Percentiles rank a stretch among this genome's conserved stretches.
Evolutionary conservation across 1,284 basidiomycete species (phyloP).

Genomic region (Melampsora americana): DNA sequence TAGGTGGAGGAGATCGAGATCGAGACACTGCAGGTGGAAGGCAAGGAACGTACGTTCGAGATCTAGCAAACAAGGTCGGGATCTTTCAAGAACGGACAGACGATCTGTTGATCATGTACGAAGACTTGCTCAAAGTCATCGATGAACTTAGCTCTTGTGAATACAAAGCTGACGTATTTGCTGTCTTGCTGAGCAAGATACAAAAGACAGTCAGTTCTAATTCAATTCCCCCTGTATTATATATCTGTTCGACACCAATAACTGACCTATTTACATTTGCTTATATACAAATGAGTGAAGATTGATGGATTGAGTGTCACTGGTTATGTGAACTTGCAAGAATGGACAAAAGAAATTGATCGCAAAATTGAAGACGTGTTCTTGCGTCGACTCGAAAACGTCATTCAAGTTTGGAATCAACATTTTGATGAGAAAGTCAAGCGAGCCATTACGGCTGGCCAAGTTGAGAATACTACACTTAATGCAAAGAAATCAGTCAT

Average conservation of each 20-base stretch:
- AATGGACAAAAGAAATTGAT: slow-evolving; percentile 88
- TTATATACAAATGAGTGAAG: slow-evolving; percentile 54
- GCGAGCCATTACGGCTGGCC: slow-evolving; percentile 14
- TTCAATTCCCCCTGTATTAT: neutral
- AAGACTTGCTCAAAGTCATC: slow-evolving; percentile 77
- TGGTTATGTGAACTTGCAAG: slow-evolving; percentile 94
- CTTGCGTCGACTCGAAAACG: slow-evolving; percentile 69
- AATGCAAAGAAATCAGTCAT: slow-evolving; percentile 22
- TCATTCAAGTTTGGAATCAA: slow-evolving; percentile 80
- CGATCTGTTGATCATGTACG: slow-evolving; percentile 83
- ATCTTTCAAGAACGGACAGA: slow-evolving; percentile 80
- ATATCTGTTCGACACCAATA: neutral
- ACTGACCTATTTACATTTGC: slow-evolving; percentile 8
- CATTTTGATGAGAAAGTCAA: slow-evolving; percentile 63
- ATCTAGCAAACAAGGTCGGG: slow-evolving; percentile 80
- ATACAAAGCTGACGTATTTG: slow-evolving; percentile 77
- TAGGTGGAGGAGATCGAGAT: slow-evolving; percentile 67
- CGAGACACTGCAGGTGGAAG: slow-evolving; percentile 65
- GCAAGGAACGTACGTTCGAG: slow-evolving; percentile 87
- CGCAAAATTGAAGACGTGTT: slow-evolving; percentile 78
- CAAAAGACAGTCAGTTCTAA: slow-evolving; percentile 70
- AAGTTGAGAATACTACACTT: slow-evolving; percentile 9
- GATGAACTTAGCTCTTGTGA: slow-evolving; percentile 83
- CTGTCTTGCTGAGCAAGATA: slow-evolving; percentile 70
- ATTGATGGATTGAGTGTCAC: slow-evolving; percentile 92